These are phyloP conservation scores for Picea engelmannii DNA, from an alignment of 83 land plant genomes.

Conservation along the genomic window DNA sequence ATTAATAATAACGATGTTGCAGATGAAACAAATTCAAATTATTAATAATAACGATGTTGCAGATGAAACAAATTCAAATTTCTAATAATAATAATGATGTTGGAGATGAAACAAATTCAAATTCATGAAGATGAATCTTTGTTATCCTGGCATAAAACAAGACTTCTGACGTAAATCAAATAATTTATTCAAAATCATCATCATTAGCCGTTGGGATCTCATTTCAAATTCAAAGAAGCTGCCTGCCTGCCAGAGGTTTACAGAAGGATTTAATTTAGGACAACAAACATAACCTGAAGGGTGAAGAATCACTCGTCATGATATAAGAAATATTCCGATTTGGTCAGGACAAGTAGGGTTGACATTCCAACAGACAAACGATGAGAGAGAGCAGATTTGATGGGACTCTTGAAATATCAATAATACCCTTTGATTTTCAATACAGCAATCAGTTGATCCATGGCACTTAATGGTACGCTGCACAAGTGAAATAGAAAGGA, in stretches of 20 bases:
- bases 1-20: too few species aligned
- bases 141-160: too few species aligned
- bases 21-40: too few species aligned
- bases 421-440: background rate
- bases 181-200: too few species aligned
- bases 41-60: too few species aligned
- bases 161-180: too few species aligned
- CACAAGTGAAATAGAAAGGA: background rate
- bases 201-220: too few species aligned
- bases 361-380: background rate
- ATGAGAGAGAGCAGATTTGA: background rate
- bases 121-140: too few species aligned
- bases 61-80: too few species aligned
- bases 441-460: background rate
- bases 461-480: background rate
- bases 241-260: too few species aligned
- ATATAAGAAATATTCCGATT: background rate
- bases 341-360: background rate
- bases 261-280: background rate
- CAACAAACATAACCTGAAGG: background rate
- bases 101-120: too few species aligned
- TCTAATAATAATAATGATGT: too few species aligned
- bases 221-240: slow-evolving; percentile 9
- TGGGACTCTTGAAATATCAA: background rate
- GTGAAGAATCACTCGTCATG: background rate